These are phyloP conservation scores for Barnettozyma hawaiiensis DNA, from an alignment of 1,139 yeast genomes.

Conservation along the genomic window DNA sequence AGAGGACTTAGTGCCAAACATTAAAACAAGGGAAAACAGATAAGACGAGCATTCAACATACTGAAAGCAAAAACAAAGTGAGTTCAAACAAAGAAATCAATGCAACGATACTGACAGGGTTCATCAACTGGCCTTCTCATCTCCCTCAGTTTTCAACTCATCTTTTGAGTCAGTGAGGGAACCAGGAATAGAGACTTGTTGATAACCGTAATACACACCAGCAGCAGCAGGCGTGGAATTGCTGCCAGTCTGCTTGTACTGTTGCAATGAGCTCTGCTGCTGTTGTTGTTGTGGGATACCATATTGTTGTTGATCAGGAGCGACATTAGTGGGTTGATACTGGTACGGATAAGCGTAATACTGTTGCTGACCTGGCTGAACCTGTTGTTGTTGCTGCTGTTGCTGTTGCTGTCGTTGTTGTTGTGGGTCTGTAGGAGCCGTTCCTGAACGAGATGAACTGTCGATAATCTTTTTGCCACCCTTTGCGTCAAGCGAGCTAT, in stretches of 20 bases:
- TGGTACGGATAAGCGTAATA: constrained; percentile 17
- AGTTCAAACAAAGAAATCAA: not conserved
- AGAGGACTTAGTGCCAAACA: not conserved
- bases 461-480: constrained; percentile 12
- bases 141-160: not conserved
- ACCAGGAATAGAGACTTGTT: constrained; percentile 2
- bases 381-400: constrained; percentile 6
- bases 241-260: constrained; percentile 6
- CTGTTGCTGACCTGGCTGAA: constrained; percentile 8
- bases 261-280: constrained; percentile 5
- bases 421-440: not conserved
- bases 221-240: not conserved
- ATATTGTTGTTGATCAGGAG: constrained; percentile 8
- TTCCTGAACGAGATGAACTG: not conserved
- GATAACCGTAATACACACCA: constrained; percentile 6
- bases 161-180: constrained; percentile 2
- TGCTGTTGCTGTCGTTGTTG: constrained; percentile 2
- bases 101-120: not conserved
- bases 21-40: not conserved
- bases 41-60: not conserved
- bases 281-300: constrained; percentile 3
- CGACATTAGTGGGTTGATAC: constrained; percentile 8
- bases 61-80: not conserved
- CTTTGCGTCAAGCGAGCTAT: constrained; percentile 15
- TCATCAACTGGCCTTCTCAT: not conserved